Conservation (phyloP, 2,329 filamentous ascomycete genomes). For the Alternaria brassicae region DNA sequence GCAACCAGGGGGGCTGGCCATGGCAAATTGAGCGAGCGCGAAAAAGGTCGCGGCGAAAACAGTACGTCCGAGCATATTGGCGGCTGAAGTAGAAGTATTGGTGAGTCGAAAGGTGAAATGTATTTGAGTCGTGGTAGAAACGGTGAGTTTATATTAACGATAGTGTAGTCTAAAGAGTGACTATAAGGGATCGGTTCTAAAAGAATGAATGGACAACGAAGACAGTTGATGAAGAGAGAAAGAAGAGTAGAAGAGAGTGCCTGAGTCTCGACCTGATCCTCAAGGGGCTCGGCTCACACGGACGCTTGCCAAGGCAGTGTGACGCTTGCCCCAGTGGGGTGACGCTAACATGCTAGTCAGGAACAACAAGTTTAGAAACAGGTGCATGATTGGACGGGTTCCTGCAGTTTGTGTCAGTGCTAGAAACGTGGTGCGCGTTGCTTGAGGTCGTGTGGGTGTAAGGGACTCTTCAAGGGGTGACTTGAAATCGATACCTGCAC, state of each 20-base stretch:
- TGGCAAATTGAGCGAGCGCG: constrained; percentile 32
- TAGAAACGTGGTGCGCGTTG: neutral
- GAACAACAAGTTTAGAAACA: constrained; percentile 26
- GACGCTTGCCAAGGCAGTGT: constrained; percentile 9
- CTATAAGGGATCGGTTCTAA: constrained; percentile 9
- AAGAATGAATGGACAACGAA: constrained; percentile 25
- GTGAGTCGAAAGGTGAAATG: neutral
- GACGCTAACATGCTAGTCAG: constrained; percentile 26
- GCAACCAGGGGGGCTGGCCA: constrained; percentile 37
- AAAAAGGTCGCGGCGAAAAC: constrained; percentile 36
- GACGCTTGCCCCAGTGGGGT: constrained; percentile 13
- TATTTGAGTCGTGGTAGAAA: constrained; percentile 1
- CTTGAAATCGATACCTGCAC: neutral
- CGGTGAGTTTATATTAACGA: constrained; percentile 17
- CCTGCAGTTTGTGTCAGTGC: constrained; percentile 12
- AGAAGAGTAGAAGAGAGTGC: constrained; percentile 3
- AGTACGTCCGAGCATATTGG: constrained; percentile 40
- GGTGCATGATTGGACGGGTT: constrained; percentile 20
- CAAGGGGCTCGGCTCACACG: constrained; percentile 10
- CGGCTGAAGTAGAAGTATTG: constrained; percentile 5
- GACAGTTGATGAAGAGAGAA: constrained; percentile 15
- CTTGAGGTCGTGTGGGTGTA: neutral
- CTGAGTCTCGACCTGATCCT: constrained; percentile 10
- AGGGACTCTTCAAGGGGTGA: neutral
- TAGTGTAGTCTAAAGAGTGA: constrained; percentile 28